These are phyloP conservation scores for Tricholoma saponaceum DNA, from an alignment of 768 basidiomycete genomes.

Conservation along the genomic window DNA sequence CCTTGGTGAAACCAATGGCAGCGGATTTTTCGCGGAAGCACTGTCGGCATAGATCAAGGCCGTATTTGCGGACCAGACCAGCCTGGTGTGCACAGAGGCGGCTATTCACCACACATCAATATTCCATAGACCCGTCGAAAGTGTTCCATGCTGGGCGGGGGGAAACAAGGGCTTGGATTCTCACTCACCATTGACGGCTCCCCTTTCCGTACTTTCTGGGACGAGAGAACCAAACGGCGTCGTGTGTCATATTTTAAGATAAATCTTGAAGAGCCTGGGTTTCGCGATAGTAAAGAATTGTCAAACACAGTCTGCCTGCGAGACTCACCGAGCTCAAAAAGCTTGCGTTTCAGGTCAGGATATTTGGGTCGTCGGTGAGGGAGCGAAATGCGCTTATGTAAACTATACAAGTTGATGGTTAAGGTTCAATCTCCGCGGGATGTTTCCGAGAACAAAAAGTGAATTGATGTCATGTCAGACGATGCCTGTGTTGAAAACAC, in stretches of 20 bases:
- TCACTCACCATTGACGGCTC: conserved; percentile 84
- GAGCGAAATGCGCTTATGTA: conserved; percentile 26
- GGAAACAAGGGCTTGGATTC: background rate
- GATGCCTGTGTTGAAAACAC: too few relatives aligned
- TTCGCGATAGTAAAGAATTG: background rate
- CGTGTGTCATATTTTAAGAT: conserved; percentile 82
- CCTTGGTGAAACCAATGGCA: conserved; percentile 94
- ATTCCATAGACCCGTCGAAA: background rate
- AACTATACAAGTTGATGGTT: conserved; percentile 32
- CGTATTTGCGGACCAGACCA: conserved; percentile 97
- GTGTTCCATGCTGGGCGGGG: background rate
- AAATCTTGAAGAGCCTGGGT: conserved; percentile 15
- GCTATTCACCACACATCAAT: conserved; percentile 35
- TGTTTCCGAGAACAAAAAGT: too few relatives aligned
- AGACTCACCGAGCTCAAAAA: conserved; percentile 26
- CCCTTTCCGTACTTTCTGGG: conserved; percentile 96
- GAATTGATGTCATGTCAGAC: too few relatives aligned
- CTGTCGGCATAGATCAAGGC: conserved; percentile 95
- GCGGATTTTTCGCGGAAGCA: conserved; percentile 97
- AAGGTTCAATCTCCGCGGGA: conserved; percentile 31
- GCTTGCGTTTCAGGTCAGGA: conserved; percentile 13
- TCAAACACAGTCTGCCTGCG: conserved; percentile 2
- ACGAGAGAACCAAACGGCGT: conserved; percentile 96
- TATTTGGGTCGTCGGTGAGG: conserved; percentile 10
- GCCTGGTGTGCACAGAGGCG: conserved; percentile 96